phyloP scores from a whole-genome alignment of 2,329 filamentous ascomycete genomes.

The Tolypocladium nubicola region DNA sequence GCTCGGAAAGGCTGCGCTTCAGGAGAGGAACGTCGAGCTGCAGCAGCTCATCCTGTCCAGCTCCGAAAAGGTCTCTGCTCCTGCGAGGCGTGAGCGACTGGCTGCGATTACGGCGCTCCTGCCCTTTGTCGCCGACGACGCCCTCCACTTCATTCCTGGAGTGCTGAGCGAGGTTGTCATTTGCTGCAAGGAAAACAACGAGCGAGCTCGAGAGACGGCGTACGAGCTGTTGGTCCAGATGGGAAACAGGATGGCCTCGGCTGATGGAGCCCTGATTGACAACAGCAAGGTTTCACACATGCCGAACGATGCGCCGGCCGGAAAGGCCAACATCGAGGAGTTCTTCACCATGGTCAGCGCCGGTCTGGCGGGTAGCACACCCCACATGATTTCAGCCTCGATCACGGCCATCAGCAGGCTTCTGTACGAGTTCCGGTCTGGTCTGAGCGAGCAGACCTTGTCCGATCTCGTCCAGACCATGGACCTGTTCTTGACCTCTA shows the following conservation, averaged over 20 bases:
- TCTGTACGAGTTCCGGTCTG: conserved; percentile 76
- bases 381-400: conserved; percentile 96
- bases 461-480: conserved; percentile 86
- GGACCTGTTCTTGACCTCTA: conserved; percentile 90
- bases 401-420: conserved; percentile 91
- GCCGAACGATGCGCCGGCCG: conserved; percentile 67
- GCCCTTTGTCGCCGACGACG: conserved; percentile 62
- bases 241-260: conserved; percentile 63
- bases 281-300: conserved; percentile 84
- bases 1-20: conserved; percentile 63
- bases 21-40: conserved; percentile 65
- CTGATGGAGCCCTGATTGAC: conserved; percentile 63
- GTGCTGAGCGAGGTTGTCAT: conserved; percentile 92
- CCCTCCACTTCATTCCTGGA: conserved; percentile 86
- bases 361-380: conserved; percentile 81
- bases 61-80: conserved; percentile 75
- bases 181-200: conserved; percentile 94
- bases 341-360: conserved; percentile 98
- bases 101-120: conserved; percentile 73
- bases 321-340: conserved; percentile 77
- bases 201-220: conserved; percentile 79
- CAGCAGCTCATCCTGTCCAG: conserved; percentile 73
- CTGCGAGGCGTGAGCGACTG: conserved; percentile 77
- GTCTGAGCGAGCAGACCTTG: conserved; percentile 59
- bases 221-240: conserved; percentile 86